Conservation (phyloP, 75 land plant species). For the Cunninghamia lanceolata region DNA sequence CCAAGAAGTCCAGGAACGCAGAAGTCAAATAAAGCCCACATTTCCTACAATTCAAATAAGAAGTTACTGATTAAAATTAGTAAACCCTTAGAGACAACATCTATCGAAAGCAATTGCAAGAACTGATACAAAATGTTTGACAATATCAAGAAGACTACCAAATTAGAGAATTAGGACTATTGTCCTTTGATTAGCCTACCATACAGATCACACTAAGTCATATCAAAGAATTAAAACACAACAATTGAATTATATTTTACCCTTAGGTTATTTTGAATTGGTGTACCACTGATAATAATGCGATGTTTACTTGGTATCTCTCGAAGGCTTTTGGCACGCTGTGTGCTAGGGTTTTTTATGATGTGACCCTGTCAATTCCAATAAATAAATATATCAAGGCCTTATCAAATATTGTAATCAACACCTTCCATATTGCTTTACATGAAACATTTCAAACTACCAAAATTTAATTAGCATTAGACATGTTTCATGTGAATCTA, state of each 20-base stretch:
- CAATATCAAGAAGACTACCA: background rate
- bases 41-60: slow-evolving; percentile 46
- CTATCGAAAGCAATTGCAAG: slow-evolving; percentile 12
- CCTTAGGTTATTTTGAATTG: slow-evolving; percentile 93
- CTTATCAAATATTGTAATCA: background rate
- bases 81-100: background rate
- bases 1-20: slow-evolving; percentile 94
- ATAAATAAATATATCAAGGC: background rate
- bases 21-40: slow-evolving; percentile 96
- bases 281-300: slow-evolving; percentile 92
- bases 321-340: slow-evolving; percentile 86
- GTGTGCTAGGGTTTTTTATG: slow-evolving; percentile 92
- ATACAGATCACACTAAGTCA: background rate
- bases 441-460: background rate
- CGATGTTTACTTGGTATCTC: slow-evolving; percentile 88
- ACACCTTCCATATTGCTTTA: background rate
- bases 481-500: background rate
- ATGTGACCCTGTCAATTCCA: slow-evolving; percentile 73
- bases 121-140: background rate
- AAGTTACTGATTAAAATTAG: background rate
- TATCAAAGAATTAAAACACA: background rate
- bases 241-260: slow-evolving; percentile 26
- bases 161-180: background rate
- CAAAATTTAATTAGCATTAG: background rate
- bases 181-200: background rate